These are phyloP conservation scores for Nicotiana otophora DNA, from an alignment of 257 asterid species.

Conservation along the genomic window DNA sequence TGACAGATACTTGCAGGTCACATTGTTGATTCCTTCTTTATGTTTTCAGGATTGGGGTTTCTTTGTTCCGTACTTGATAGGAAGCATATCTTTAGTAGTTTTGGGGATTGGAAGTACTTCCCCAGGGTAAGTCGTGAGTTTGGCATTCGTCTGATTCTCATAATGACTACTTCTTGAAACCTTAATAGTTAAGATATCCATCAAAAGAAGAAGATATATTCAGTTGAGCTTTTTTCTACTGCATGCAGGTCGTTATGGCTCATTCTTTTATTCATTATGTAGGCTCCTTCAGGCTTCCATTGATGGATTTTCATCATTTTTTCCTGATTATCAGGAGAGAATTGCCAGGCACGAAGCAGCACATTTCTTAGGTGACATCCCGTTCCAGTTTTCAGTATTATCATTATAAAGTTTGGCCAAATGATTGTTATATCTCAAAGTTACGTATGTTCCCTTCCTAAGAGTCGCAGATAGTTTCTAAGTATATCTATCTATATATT, in stretches of 20 bases:
- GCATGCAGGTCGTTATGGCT: constrained; percentile 10
- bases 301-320: constrained; percentile 74
- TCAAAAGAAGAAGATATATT: background rate
- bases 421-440: no score
- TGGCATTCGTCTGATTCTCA: background rate
- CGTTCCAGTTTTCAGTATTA: background rate
- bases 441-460: no score
- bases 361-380: constrained; percentile 72
- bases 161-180: constrained; percentile 77
- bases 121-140: constrained; percentile 62
- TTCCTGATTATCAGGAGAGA: constrained; percentile 86
- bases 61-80: constrained; percentile 86
- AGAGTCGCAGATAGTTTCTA: no score
- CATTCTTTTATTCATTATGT: constrained; percentile 14
- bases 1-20: background rate
- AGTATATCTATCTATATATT: no score
- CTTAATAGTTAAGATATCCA: background rate
- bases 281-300: constrained; percentile 97
- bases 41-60: constrained; percentile 88
- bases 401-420: no score
- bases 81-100: constrained; percentile 87
- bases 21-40: constrained; percentile 13
- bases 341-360: constrained; percentile 96
- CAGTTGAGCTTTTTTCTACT: background rate
- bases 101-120: constrained; percentile 86